Evolutionary conservation across 805 yeast genomes (phyloP), one percentile per base, ranked within the genome.

Genomic region (Tetrapisispora iriomotensis): DNA sequence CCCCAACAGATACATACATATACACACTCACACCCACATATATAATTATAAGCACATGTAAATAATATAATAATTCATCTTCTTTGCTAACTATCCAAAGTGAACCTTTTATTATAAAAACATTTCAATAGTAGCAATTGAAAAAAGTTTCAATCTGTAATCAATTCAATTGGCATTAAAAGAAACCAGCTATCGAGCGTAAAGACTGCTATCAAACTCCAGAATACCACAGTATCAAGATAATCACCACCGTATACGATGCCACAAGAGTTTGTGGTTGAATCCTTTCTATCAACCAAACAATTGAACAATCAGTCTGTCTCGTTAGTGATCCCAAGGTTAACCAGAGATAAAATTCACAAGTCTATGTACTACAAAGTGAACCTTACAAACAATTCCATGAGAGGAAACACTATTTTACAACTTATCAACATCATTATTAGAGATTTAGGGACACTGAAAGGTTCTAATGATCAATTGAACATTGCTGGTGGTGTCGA

Each of bases 271-370:
- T 59, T 59, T 38, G 50, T 51, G 19, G 48, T 58, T 6, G 64
- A 59, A 33, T 53, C 56, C 3, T 44, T 41, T 37, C 33, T 59
- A 3, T 58, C 62, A 4, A 29, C 31, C 14, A 59, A 59, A 38
- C 53, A 51, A 37, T 31, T 59, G 36, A 59, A 59, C 29, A 49
- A 56, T 29, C 61, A 56, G 31, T 59, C 62, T 1, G 60, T 58
- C 1, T 59, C 64, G 8, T 34, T 57, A 19, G 54, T 55, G 37
- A 51, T 60, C 8, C 64, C 63, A 13, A 48, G 60, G 22, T 20
- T 60, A 17, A 48, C 57, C 3, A 48, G 64, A 38, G 56, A 52
- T 22, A 54, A 47, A 35, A 50, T 60, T 12, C 61, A 58, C 36
- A 49, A 49, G 40, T 47, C 51, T 10, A 43, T 57, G 48, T 60